Percentiles rank a stretch among this genome's conserved stretches.
These are phyloP conservation scores for Spathaspora passalidarum DNA, from an alignment of 805 yeast species.

Conservation along the genomic window DNA sequence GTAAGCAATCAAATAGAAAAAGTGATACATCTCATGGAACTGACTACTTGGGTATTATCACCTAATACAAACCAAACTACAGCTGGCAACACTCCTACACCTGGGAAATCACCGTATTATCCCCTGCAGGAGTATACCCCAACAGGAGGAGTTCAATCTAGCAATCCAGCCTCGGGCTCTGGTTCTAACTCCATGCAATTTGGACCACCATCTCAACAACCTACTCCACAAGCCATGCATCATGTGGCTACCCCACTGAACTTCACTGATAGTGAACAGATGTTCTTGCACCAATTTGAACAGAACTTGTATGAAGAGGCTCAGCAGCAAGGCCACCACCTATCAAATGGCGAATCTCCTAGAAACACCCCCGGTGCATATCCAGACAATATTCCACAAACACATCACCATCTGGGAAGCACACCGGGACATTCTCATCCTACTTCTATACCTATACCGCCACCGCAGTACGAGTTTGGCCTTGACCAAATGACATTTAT, in stretches of 20 bases:
- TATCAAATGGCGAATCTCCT: slow-evolving; percentile 5
- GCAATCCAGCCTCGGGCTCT: background rate
- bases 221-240: slow-evolving; percentile 2
- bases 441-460: slow-evolving; percentile 9
- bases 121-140: slow-evolving; percentile 3
- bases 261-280: slow-evolving; percentile 23
- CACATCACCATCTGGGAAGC: slow-evolving; percentile 4
- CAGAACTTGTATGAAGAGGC: slow-evolving; percentile 19
- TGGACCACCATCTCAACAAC: slow-evolving; percentile 5
- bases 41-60: slow-evolving; percentile 11
- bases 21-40: slow-evolving; percentile 7
- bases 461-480: slow-evolving; percentile 18
- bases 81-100: slow-evolving; percentile 2
- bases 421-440: slow-evolving; percentile 6
- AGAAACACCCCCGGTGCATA: slow-evolving; percentile 2
- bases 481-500: slow-evolving; percentile 24
- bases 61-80: slow-evolving; percentile 5
- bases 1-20: too few species aligned
- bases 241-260: slow-evolving; percentile 7
- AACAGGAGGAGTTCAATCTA: background rate
- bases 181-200: background rate
- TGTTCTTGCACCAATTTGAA: slow-evolving; percentile 28
- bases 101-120: slow-evolving; percentile 9
- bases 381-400: background rate
- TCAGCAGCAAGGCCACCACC: slow-evolving; percentile 11